Base-by-base conservation (phyloP, 2,329 filamentous ascomycete genomes). In the Elsinoe ampelina region DNA sequence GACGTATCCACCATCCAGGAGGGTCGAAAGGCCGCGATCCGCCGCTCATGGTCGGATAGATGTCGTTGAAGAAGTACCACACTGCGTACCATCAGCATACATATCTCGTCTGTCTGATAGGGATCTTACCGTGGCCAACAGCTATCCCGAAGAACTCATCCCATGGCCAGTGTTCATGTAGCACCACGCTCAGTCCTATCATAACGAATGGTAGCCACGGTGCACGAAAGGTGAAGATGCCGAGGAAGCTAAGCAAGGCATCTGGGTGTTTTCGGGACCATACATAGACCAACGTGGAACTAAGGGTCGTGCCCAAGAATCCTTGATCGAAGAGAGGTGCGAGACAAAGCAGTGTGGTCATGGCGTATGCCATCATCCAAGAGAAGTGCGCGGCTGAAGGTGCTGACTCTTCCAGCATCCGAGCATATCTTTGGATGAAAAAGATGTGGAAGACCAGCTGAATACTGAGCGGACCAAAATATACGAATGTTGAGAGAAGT, bases 31-130 rank as follows among this genome's bases (percentile, higher is more conserved):
- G 93, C 57, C 88, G 80, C 54, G 86, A 85, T 15, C 89, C 89
- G 61, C 86, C 84, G 72, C 96, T 88, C 42, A 96, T 80, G 2
- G 90, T 87, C 2, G 93, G 93, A 71, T 95, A 98, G 13, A 98
- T 91, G 70, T 98, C 93, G 59, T 85, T 88, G 72, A 97, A 96
- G 75, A 96, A 98, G 72, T 97, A 98, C 86, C 91, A 97, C 39
- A 97, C 80, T 80, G 52, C 5, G 50, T 45, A 8, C 20, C 41
- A 55, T 64, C 48, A 61, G 56, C 20, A 38, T 35, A 10, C 15
- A 3, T 2, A 19, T 22, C 47, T 26, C 38, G 48, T 20, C 19
- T 35, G 35, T 11, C 45, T 11, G 22, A 3, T 7, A 5, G 12
- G 7, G 6, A 43, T 66, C 77, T 57, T 70, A 80, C 78, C 73